Conservation (phyloP, 495 filamentous ascomycete genomes). For the Trichoderma parareesei region DNA sequence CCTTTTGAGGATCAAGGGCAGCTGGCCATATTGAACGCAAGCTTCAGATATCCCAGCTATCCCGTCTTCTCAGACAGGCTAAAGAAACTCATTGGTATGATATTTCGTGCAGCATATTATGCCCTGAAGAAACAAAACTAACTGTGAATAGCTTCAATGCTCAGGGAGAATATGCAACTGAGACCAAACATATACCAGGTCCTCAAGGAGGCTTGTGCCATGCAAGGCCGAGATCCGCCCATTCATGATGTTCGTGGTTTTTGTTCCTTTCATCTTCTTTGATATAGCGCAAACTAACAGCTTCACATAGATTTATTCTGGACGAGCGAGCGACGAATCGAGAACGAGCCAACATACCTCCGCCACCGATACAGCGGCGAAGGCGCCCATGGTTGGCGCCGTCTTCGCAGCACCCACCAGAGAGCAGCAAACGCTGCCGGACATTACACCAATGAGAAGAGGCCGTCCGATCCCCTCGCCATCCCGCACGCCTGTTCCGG, state of each 20-base stretch:
- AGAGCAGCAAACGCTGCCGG: conserved; percentile 67
- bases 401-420: conserved; percentile 61
- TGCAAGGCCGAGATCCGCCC: conserved; percentile 83
- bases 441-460: conserved; percentile 90
- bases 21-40: conserved; percentile 96
- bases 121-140: too few relatives aligned
- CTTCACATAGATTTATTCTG: conserved; percentile 66
- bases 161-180: conserved; percentile 71
- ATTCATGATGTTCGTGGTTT: conserved; percentile 75
- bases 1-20: conserved; percentile 97
- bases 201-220: conserved; percentile 71
- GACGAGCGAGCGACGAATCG: conserved; percentile 42
- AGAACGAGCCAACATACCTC: conserved; percentile 23
- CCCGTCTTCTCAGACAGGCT: conserved; percentile 83
- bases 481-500: conserved; percentile 40
- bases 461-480: conserved; percentile 57
- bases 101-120: too few relatives aligned
- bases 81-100: conserved; percentile 83
- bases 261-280: conserved; percentile 9
- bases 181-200: conserved; percentile 94
- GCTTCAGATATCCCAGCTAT: conserved; percentile 83
- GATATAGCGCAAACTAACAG: conserved; percentile 14
- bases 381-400: conserved; percentile 57
- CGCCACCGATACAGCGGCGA: conserved; percentile 17
- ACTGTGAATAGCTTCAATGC: conserved; percentile 42